Percentiles rank a stretch among this genome's conserved stretches.
These are phyloP conservation scores for Phytopythium ostracodes DNA, from an alignment of 352 stramenopile genomes.

Conservation along the genomic window DNA sequence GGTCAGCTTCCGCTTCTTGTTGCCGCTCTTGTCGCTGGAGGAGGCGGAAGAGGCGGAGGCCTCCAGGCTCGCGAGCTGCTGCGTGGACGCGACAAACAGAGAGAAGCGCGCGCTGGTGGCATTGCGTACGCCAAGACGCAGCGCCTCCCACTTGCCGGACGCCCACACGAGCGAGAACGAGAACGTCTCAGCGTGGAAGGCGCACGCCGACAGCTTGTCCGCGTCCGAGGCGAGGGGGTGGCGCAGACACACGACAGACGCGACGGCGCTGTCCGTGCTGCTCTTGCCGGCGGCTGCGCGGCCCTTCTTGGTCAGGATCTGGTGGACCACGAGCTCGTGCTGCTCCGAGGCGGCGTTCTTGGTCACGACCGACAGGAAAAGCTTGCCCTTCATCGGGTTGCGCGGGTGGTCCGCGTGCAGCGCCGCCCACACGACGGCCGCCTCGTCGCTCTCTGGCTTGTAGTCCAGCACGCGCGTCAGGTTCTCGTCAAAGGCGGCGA, in stretches of 20 bases:
- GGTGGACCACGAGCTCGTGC: slow-evolving; percentile 56
- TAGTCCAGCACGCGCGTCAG: slow-evolving; percentile 30
- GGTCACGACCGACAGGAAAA: slow-evolving; percentile 57
- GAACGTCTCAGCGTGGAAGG: slow-evolving; percentile 71
- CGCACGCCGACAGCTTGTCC: slow-evolving; percentile 34
- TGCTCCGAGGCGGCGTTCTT: slow-evolving; percentile 15
- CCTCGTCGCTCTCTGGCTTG: slow-evolving; percentile 11
- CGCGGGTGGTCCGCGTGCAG: slow-evolving; percentile 43
- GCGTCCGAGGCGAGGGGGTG: slow-evolving; percentile 11
- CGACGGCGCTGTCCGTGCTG: slow-evolving; percentile 28
- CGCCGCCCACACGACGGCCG: slow-evolving; percentile 44
- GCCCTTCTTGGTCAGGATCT: slow-evolving; percentile 30
- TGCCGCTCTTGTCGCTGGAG: slow-evolving; percentile 6
- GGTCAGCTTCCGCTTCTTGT: slow-evolving; percentile 72
- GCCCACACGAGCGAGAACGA: slow-evolving; percentile 62
- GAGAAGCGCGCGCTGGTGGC: slow-evolving; percentile 24
- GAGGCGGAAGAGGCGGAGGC: too few species aligned
- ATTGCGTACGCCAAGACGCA: slow-evolving; percentile 18
- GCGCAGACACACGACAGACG: slow-evolving; percentile 28
- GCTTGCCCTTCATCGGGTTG: slow-evolving; percentile 50
- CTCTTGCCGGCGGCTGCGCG: slow-evolving; percentile 9
- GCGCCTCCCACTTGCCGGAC: slow-evolving; percentile 51
- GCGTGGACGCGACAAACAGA: slow-evolving; percentile 34
- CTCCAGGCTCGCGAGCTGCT: slow-evolving; percentile 26
- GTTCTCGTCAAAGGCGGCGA: slow-evolving; percentile 55